Conservation (phyloP, 1,284 basidiomycete species). For the Meira nashicola region DNA sequence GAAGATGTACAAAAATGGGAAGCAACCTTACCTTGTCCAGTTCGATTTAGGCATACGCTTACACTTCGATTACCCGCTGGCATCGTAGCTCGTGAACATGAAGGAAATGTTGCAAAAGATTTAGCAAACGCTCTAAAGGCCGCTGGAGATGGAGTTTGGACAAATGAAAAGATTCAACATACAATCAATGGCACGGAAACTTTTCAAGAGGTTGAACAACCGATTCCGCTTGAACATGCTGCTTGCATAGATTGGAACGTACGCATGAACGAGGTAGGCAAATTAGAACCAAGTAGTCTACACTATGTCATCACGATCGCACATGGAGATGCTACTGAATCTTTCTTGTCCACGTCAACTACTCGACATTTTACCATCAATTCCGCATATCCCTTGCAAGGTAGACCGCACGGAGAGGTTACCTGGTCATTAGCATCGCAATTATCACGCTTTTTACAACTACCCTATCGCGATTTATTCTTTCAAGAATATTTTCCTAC, state of each 20-base stretch:
- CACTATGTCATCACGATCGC: neutral
- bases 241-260: conserved; percentile 10
- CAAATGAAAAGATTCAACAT: neutral
- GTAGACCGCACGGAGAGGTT: too few relatives aligned
- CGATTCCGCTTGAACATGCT: conserved; percentile 1
- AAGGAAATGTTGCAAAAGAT: conserved; percentile 1
- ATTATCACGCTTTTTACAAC: neutral
- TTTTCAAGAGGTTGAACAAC: neutral
- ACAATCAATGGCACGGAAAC: neutral
- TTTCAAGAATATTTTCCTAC: too few relatives aligned
- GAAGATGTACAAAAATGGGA: conserved; percentile 19
- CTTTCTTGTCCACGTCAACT: neutral
- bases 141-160: conserved; percentile 5
- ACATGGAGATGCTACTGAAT: neutral
- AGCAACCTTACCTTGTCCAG: conserved; percentile 2
- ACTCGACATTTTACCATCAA: too few relatives aligned
- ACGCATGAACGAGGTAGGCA: neutral
- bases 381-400: too few relatives aligned
- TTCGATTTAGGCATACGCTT: neutral
- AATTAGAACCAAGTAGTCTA: neutral
- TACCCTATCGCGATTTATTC: conserved; percentile 1
- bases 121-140: neutral
- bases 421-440: too few relatives aligned
- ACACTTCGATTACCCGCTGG: neutral
- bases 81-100: neutral